Percentiles rank a stretch among this genome's conserved stretches.
Evolutionary conservation across 1,139 yeast species (phyloP).

Genomic region (Saccharomycopsis hybrid): DNA sequence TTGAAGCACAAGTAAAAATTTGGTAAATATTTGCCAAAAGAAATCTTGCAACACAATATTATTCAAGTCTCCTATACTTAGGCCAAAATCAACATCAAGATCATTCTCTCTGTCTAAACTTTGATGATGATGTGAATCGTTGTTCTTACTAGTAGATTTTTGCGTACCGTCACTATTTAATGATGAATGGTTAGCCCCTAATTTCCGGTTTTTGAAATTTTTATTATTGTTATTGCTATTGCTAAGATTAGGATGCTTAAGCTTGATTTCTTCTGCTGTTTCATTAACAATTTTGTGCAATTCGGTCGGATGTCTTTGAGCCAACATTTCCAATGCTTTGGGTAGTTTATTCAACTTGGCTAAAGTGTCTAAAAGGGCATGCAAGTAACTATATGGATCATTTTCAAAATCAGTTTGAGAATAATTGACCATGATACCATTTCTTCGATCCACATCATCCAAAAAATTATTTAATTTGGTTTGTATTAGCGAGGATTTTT

Average conservation of each 20-base stretch:
- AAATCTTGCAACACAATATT: slow-evolving; percentile 61
- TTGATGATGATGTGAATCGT: slow-evolving; percentile 24
- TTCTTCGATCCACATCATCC: slow-evolving; percentile 28
- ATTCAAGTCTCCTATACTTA: slow-evolving; percentile 38
- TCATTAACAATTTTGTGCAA: slow-evolving; percentile 49
- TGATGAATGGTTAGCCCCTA: background rate
- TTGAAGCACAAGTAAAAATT: slow-evolving; percentile 59
- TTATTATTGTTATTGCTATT: background rate
- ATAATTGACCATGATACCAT: slow-evolving; percentile 25
- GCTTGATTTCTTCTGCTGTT: slow-evolving; percentile 58
- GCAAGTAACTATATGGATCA: slow-evolving; percentile 52
- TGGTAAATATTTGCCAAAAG: slow-evolving; percentile 61
- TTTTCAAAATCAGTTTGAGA: slow-evolving; percentile 32
- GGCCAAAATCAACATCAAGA: slow-evolving; percentile 24
- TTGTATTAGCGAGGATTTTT: slow-evolving; percentile 37
- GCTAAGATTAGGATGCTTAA: slow-evolving; percentile 41
- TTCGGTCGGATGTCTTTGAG: slow-evolving; percentile 43
- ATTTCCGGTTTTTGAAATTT: too few species aligned
- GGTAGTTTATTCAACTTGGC: slow-evolving; percentile 58
- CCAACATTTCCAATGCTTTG: slow-evolving; percentile 50
- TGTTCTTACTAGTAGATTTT: background rate
- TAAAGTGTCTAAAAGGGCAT: slow-evolving; percentile 51
- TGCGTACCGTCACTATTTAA: background rate
- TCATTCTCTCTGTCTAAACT: background rate
- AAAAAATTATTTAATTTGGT: slow-evolving; percentile 40